Conservation (phyloP, 108 stramenopile species). For the Fistulifera pelliculosa region DNA sequence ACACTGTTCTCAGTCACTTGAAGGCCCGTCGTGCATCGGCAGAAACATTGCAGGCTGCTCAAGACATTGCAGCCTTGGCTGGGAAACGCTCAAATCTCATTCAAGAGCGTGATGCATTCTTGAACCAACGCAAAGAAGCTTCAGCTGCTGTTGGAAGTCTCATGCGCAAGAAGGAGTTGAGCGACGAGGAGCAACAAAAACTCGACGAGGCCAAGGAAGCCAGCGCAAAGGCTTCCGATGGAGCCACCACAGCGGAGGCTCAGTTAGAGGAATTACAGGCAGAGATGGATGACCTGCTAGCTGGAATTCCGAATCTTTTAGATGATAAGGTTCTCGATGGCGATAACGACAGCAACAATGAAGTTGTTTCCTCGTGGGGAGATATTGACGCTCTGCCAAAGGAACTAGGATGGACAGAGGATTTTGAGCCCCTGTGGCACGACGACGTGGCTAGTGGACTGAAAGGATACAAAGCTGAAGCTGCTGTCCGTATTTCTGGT, state of each 20-base stretch:
- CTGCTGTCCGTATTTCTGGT: slow-evolving; percentile 86
- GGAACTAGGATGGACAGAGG: slow-evolving; percentile 63
- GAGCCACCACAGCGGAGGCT: slow-evolving; percentile 41
- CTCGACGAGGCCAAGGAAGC: slow-evolving; percentile 52
- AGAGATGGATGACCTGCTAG: slow-evolving; percentile 57
- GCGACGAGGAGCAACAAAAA: slow-evolving; percentile 1
- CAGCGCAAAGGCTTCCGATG: slow-evolving; percentile 38
- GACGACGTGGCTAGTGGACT: slow-evolving; percentile 87
- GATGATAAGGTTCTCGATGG: slow-evolving; percentile 89
- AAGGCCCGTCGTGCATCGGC: slow-evolving; percentile 62
- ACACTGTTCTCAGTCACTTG: slow-evolving; percentile 67
- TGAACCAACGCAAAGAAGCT: slow-evolving; percentile 65
- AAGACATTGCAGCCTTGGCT: slow-evolving; percentile 38
- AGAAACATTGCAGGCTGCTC: slow-evolving; percentile 57
- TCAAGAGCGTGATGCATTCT: slow-evolving; percentile 58
- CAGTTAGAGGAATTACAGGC: slow-evolving; percentile 60
- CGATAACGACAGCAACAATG: slow-evolving; percentile 71
- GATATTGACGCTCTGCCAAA: slow-evolving; percentile 47
- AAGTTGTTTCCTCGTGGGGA: slow-evolving; percentile 78
- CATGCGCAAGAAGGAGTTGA: slow-evolving; percentile 30
- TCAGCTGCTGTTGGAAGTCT: slow-evolving; percentile 60
- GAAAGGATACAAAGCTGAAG: slow-evolving; percentile 78
- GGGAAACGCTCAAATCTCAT: slow-evolving; percentile 52
- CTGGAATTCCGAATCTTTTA: slow-evolving; percentile 86
- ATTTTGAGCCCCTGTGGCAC: slow-evolving; percentile 87